Conservation (phyloP, 2,329 filamentous ascomycete species). For the Amauroascus niger region DNA sequence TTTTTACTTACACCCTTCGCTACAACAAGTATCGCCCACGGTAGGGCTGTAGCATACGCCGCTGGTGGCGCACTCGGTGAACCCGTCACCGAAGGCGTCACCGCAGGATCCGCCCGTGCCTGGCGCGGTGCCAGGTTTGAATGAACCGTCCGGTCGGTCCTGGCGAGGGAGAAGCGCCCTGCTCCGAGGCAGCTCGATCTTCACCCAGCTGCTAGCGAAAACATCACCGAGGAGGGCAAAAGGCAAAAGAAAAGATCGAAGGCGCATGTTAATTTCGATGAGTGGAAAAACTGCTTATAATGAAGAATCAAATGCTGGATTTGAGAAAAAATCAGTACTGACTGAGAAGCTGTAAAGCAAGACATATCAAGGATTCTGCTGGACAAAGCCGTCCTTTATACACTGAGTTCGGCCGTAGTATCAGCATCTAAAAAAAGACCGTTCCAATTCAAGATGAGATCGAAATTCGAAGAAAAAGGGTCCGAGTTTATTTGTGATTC, state of each 20-base stretch:
- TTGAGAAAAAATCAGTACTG: too few species aligned
- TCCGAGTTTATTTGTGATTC: not conserved
- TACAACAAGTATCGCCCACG: constrained; percentile 20
- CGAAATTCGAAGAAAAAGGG: not conserved
- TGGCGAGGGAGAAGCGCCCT: not conserved
- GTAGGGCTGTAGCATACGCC: constrained; percentile 16
- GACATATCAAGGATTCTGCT: too few species aligned
- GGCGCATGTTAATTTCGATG: not conserved
- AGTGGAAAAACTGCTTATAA: too few species aligned
- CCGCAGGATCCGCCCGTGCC: constrained; percentile 12
- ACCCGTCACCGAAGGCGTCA: constrained; percentile 17
- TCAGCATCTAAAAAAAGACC: not conserved
- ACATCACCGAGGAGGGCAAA: not conserved
- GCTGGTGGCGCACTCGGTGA: constrained; percentile 14
- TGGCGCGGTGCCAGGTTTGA: constrained; percentile 11
- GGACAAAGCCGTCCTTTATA: too few species aligned
- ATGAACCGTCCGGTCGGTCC: constrained; percentile 7
- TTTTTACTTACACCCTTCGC: constrained; percentile 17
- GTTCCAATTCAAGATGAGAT: not conserved
- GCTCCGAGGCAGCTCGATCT: not conserved
- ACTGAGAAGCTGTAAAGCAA: too few species aligned
- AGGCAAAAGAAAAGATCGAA: not conserved
- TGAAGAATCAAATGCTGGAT: too few species aligned
- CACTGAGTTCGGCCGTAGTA: not conserved
- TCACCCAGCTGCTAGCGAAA: not conserved